A percentile compares a stretch with the other conserved stretches of the same genome.
Conservation (phyloP, 352 stramenopile genomes). For the Saprolegnia parasitica region DNA sequence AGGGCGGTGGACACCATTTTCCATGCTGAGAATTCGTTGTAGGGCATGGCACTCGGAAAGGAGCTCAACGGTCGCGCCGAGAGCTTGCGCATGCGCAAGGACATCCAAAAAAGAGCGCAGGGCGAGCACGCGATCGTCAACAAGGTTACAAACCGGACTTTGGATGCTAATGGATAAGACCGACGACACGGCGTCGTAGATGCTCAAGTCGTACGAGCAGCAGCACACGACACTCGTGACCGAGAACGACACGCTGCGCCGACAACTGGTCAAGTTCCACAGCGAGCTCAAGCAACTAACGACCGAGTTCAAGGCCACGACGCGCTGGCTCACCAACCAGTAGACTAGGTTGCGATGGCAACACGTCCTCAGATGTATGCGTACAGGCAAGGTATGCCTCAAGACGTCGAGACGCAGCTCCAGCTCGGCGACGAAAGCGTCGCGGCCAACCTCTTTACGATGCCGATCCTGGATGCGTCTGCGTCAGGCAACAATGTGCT, state of each 20-base stretch:
- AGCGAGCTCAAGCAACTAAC: slow-evolving; percentile 19
- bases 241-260: slow-evolving; percentile 22
- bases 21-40: neutral
- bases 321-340: slow-evolving; percentile 14
- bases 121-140: slow-evolving; percentile 25
- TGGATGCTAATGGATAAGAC: neutral
- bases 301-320: neutral
- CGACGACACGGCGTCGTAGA: neutral
- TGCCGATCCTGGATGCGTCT: neutral
- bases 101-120: neutral
- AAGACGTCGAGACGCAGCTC: neutral
- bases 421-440: neutral
- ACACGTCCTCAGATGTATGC: too few species aligned
- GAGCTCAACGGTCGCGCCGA: slow-evolving; percentile 7
- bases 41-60: slow-evolving; percentile 22
- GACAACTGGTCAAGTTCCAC: slow-evolving; percentile 13
- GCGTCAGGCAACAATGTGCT: slow-evolving; percentile 10
- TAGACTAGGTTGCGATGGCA: neutral
- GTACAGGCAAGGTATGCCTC: neutral
- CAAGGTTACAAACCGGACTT: slow-evolving; percentile 4
- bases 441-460: slow-evolving; percentile 13
- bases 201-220: slow-evolving; percentile 22
- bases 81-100: neutral
- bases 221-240: slow-evolving; percentile 10
- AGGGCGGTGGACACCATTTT: neutral